Evolutionary conservation across 2,329 filamentous ascomycete genomes (phyloP).

Genomic region (Clonostachys solani): DNA sequence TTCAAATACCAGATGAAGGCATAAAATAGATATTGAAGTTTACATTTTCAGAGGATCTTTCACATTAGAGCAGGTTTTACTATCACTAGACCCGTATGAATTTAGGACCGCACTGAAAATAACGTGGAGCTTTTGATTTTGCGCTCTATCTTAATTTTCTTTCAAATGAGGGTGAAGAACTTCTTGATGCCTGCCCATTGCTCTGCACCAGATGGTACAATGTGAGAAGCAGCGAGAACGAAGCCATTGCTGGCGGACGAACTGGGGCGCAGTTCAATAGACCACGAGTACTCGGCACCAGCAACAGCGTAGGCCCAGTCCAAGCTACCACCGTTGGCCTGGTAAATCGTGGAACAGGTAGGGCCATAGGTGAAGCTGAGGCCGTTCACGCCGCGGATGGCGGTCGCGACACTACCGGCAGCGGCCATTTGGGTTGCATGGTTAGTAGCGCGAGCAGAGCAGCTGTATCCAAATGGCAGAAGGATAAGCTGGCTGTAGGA

Average conservation of each 20-base stretch:
- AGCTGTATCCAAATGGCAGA: constrained; percentile 51
- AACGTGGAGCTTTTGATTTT: too few species aligned
- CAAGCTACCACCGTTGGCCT: constrained; percentile 33
- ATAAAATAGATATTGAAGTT: too few species aligned
- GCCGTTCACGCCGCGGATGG: constrained; percentile 34
- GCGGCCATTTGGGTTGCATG: constrained; percentile 38
- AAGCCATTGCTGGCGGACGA: constrained; percentile 25
- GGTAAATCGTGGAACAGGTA: constrained; percentile 54
- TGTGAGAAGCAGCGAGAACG: constrained; percentile 25
- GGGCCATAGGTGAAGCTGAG: constrained; percentile 31
- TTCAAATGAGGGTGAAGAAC: constrained; percentile 29
- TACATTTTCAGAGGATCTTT: too few species aligned
- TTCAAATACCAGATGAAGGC: too few species aligned
- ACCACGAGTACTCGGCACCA: constrained; percentile 24
- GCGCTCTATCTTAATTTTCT: too few species aligned
- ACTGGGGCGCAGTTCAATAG: constrained; percentile 18
- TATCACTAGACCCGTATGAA: too few species aligned
- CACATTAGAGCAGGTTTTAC: too few species aligned
- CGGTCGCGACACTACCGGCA: constrained; percentile 34
- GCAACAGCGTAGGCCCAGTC: constrained; percentile 31
- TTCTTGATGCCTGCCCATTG: constrained; percentile 46
- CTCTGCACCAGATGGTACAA: constrained; percentile 26
- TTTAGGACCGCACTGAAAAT: too few species aligned
- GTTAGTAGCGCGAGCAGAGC: constrained; percentile 34
- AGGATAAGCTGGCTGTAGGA: constrained; percentile 53